A percentile compares a stretch with the other conserved stretches of the same genome.
Conservation (phyloP, 148 eudicot species). For the Vaccinium macrocarpon region DNA sequence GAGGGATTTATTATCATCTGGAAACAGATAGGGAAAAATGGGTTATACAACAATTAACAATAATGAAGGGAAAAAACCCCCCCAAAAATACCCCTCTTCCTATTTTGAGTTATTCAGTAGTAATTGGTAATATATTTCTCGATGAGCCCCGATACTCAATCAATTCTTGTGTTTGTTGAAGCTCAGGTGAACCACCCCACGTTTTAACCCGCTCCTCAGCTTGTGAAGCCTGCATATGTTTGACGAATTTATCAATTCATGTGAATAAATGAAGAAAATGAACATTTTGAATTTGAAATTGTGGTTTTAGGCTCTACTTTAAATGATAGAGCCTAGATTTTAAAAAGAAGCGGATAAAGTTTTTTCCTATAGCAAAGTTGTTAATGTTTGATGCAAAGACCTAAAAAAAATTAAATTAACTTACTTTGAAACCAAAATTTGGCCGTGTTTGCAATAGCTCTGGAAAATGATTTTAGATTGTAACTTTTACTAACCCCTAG, state of each 20-base stretch:
- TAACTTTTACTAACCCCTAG: no score
- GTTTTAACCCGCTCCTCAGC: constrained; percentile 26
- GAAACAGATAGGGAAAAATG: background rate
- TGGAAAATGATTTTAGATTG: no score
- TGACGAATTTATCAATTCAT: background rate
- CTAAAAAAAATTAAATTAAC: no score
- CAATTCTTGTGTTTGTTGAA: constrained; percentile 12
- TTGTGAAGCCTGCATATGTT: constrained; percentile 30
- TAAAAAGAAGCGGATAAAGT: no score
- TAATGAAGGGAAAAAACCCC: background rate
- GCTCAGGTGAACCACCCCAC: constrained; percentile 28
- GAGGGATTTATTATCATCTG: background rate
- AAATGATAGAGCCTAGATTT: no score
- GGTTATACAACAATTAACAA: background rate
- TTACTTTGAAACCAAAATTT: no score
- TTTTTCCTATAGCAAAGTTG: no score
- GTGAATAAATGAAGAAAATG: background rate
- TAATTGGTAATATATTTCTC: background rate
- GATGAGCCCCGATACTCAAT: background rate
- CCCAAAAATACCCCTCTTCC: background rate
- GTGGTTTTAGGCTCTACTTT: no score
- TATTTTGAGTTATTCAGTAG: background rate
- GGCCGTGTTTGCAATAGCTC: no score
- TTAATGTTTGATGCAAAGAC: no score
- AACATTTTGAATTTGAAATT: background rate